These are phyloP conservation scores for Suillus tomentosus DNA, from an alignment of 768 basidiomycete genomes.

Conservation along the genomic window DNA sequence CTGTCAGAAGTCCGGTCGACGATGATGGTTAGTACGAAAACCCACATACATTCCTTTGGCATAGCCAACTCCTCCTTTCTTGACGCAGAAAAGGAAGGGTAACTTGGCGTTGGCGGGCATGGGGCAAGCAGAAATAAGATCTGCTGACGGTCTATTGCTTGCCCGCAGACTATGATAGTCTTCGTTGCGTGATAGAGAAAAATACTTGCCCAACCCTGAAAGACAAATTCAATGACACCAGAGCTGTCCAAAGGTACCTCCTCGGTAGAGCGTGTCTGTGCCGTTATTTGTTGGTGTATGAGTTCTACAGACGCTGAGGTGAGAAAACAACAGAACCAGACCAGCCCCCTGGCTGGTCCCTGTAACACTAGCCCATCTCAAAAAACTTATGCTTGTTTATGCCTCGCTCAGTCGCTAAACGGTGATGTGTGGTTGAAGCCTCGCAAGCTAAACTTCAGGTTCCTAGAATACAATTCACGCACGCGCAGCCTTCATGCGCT, in stretches of 20 bases:
- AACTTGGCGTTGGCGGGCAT: neutral
- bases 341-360: neutral
- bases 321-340: neutral
- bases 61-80: neutral
- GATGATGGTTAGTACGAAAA: too few relatives aligned
- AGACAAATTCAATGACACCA: constrained; percentile 36
- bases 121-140: neutral
- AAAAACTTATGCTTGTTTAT: too few relatives aligned
- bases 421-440: too few relatives aligned
- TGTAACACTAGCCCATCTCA: too few relatives aligned
- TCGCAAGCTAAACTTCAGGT: too few relatives aligned
- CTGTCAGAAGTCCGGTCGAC: too few relatives aligned
- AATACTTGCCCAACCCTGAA: neutral
- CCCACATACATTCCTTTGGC: too few relatives aligned
- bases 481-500: too few relatives aligned
- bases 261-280: too few relatives aligned
- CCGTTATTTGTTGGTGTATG: too few relatives aligned
- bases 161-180: neutral
- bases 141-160: neutral
- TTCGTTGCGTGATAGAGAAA: neutral
- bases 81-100: neutral
- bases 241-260: constrained; percentile 30
- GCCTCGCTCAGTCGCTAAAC: too few relatives aligned
- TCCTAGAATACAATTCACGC: too few relatives aligned
- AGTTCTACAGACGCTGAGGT: neutral